phyloP scores from a whole-genome alignment of 2,329 filamentous ascomycete species.

The Aspergillus niger region DNA sequence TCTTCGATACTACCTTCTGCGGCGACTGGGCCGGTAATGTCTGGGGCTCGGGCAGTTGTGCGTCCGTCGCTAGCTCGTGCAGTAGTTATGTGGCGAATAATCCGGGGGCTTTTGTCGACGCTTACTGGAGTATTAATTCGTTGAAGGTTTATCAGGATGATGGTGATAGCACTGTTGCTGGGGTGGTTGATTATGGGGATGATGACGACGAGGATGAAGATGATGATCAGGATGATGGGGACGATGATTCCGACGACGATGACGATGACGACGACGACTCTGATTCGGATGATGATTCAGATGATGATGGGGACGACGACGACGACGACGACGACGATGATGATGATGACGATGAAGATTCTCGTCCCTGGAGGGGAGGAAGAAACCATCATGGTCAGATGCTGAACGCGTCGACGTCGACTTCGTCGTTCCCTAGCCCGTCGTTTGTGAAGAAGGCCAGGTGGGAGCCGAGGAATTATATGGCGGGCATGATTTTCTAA shows the following conservation, averaged over 20 bases:
- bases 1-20: constrained; percentile 78
- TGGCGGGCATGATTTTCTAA: neutral
- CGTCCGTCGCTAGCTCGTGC: constrained; percentile 65
- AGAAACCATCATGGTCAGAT: too few species aligned
- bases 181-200: too few species aligned
- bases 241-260: too few species aligned
- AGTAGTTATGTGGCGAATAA: constrained; percentile 71
- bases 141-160: constrained; percentile 62
- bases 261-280: too few species aligned
- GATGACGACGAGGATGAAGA: too few species aligned
- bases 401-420: too few species aligned
- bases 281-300: too few species aligned
- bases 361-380: too few species aligned
- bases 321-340: too few species aligned
- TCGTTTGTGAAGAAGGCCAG: neutral
- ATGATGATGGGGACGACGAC: too few species aligned
- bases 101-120: constrained; percentile 68
- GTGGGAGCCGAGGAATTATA: neutral
- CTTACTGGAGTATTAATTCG: constrained; percentile 76
- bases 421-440: neutral
- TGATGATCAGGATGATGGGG: too few species aligned
- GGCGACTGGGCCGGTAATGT: constrained; percentile 80
- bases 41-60: constrained; percentile 65
- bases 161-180: neutral
- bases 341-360: too few species aligned